Conservation (phyloP, 2,329 filamentous ascomycete genomes). For the Calonectria crousiana region DNA sequence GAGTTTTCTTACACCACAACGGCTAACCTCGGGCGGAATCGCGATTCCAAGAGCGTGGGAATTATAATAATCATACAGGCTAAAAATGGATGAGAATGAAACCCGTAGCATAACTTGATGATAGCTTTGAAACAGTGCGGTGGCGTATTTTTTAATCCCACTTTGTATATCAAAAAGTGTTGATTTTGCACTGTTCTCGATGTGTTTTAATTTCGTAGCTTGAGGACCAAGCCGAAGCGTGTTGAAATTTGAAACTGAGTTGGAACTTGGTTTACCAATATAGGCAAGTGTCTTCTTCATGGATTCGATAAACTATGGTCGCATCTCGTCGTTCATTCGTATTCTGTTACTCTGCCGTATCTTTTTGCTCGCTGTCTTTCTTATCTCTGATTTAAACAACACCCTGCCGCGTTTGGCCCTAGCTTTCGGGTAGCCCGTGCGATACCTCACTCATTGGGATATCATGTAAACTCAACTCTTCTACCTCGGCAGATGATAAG, state of each 20-base stretch:
- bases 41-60: not conserved
- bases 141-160: not conserved
- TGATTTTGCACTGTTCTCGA: too few species aligned
- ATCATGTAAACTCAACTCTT: not conserved
- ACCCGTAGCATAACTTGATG: not conserved
- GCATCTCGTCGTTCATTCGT: not conserved
- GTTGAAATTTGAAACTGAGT: not conserved
- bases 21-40: not conserved
- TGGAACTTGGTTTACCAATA: not conserved
- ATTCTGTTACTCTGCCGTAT: not conserved
- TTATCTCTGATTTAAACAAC: not conserved
- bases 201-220: too few species aligned
- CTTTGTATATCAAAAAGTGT: too few species aligned
- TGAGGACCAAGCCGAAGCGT: not conserved
- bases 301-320: not conserved
- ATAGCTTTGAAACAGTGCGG: not conserved
- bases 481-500: not conserved
- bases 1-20: not conserved
- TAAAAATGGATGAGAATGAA: not conserved
- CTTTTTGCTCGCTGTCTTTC: not conserved
- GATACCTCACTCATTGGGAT: not conserved
- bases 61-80: not conserved
- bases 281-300: too few species aligned
- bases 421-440: not conserved
- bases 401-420: not conserved